Evolutionary conservation across 2,329 filamentous ascomycete genomes (phyloP), one percentile per base, ranked within the genome.

Genomic region (Fusarium fracticaudum): DNA sequence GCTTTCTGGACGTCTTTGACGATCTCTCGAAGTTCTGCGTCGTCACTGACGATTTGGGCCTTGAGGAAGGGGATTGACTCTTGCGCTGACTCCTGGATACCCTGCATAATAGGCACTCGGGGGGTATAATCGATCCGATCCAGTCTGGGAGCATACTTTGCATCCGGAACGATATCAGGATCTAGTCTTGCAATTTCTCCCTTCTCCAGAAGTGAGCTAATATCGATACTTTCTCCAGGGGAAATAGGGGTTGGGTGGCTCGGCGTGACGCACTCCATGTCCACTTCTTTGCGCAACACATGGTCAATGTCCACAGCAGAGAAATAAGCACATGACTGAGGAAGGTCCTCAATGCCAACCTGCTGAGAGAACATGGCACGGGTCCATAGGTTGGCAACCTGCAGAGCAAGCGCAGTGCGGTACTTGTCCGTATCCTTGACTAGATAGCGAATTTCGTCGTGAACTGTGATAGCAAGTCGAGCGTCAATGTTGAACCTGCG

Each of bases 321-420:
- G 84, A 99, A 99, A 83, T 95, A 99, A 14, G 96, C 96, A 78
- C 95, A 98, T 0, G 93, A 91, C 79, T 98, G 96, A 1, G 97
- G 96, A 15, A 99, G 88, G 79, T 99, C 96, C 73, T 97, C 87
- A 78, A 99, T 99, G 68, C 96, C 96, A 79, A 98, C 94, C 83
- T 99, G 96, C 83, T 99, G 95, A 1, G 93, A 91, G 81, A 99
- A 99, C 93, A 99, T 98, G 73, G 95, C 95, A 58, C 96, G 89
- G 0, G 97, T 99, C 96, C 96, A 99, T 26, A 99, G 83, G 79
- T 99, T 99, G 67, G 95, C 91, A 13, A 99, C 89, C 82, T 99
- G 96, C 18, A 99, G 86, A 2, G 97, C 96, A 91, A 99, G 93
- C 17, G 96, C 96, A 5, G 93, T 91, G 45, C 93, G 90, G 79